Conservation (phyloP, 768 basidiomycete genomes). For the Boletellus ananiceps region DNA sequence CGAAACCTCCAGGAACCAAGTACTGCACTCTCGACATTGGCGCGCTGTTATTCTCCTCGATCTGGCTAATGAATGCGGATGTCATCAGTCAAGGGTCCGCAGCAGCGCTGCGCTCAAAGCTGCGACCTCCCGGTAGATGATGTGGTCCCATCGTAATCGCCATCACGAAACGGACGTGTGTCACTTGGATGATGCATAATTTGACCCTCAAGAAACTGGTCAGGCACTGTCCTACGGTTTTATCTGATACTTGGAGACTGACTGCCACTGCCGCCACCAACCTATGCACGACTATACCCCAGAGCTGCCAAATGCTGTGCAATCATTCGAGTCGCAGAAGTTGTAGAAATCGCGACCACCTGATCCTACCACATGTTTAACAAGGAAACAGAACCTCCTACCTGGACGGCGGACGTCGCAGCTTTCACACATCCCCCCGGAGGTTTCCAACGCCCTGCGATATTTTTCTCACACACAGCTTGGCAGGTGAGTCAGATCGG, state of each 20-base stretch:
- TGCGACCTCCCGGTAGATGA: not conserved
- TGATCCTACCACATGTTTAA: not conserved
- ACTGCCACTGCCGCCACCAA: slow-evolving; percentile 1
- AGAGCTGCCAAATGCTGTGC: slow-evolving; percentile 10
- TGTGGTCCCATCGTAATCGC: not conserved
- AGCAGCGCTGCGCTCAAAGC: slow-evolving; percentile 2
- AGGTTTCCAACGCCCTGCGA: slow-evolving; percentile 7
- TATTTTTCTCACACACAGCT: slow-evolving; percentile 29
- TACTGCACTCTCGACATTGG: not conserved
- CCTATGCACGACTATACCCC: not conserved
- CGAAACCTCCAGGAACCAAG: not conserved
- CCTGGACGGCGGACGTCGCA: not conserved
- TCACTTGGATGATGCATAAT: not conserved
- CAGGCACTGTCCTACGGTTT: not conserved
- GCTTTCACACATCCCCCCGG: slow-evolving; percentile 5
- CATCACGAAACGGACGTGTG: not conserved
- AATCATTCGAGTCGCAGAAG: not conserved
- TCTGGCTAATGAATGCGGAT: not conserved
- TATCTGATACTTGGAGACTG: not conserved
- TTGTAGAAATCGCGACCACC: not conserved
- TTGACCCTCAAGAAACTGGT: not conserved
- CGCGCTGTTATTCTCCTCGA: not conserved
- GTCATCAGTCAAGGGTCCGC: slow-evolving; percentile 2
- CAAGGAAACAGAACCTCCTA: not conserved
- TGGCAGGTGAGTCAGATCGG: slow-evolving; percentile 28